Conservation (phyloP, 2,329 filamentous ascomycete species). For the Pseudogymnoascus sp. region DNA sequence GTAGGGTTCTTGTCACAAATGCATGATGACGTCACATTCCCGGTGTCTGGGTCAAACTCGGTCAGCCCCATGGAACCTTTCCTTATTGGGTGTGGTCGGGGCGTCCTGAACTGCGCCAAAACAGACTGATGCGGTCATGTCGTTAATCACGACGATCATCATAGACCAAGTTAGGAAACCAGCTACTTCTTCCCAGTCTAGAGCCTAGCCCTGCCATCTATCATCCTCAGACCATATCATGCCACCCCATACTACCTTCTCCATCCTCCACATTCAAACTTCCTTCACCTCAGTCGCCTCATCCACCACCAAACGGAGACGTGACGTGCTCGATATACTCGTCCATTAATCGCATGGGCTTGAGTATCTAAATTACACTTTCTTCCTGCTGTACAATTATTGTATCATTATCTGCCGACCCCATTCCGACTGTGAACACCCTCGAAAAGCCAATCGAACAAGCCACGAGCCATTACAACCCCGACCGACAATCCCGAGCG, state of each 20-base stretch:
- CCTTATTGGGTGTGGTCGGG: not conserved
- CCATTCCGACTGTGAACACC: not conserved
- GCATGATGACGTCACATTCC: not conserved
- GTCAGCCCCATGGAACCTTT: not conserved
- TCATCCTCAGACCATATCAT: not conserved
- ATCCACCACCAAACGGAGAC: not conserved
- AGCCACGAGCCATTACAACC: not conserved
- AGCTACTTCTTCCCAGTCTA: conserved; percentile 4
- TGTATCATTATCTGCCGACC: not conserved
- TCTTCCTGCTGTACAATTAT: not conserved
- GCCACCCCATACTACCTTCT: not conserved
- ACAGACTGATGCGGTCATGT: conserved; percentile 2
- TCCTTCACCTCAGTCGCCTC: not conserved
- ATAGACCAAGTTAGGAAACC: conserved; percentile 1
- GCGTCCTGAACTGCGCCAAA: not conserved
- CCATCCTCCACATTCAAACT: not conserved
- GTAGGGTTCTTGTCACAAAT: conserved; percentile 3
- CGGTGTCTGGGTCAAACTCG: not conserved
- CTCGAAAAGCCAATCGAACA: not conserved
- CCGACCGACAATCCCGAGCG: not conserved
- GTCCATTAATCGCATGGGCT: not conserved
- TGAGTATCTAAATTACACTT: not conserved
- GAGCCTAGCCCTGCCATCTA: not conserved
- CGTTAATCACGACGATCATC: not conserved
- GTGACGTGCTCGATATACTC: not conserved